A percentile compares a stretch with the other conserved stretches of the same genome.
Evolutionary conservation across 1,139 yeast species (phyloP).

Genomic region (Sugiyamaella japonica): DNA sequence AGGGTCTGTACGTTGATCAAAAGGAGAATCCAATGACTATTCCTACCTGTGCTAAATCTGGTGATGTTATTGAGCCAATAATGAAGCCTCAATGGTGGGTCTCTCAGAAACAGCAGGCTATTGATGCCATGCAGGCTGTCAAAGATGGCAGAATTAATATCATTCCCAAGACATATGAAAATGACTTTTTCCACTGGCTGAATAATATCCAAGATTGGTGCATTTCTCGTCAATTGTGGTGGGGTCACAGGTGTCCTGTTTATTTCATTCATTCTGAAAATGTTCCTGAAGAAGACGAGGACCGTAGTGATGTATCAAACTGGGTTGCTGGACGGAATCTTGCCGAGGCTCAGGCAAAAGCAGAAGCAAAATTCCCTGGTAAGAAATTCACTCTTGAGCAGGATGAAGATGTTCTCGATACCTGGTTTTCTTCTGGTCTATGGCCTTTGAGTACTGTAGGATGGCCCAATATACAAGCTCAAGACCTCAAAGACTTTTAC

Average conservation of each 20-base stretch:
- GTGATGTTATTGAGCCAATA: slow-evolving; percentile 93
- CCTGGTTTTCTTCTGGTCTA: slow-evolving; percentile 97
- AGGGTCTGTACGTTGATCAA: slow-evolving; percentile 77
- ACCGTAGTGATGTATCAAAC: slow-evolving; percentile 68
- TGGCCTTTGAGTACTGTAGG: slow-evolving; percentile 98
- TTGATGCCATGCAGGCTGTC: slow-evolving; percentile 83
- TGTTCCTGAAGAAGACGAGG: slow-evolving; percentile 45
- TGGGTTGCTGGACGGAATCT: slow-evolving; percentile 90
- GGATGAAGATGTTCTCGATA: slow-evolving; percentile 97
- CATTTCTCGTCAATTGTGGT: slow-evolving; percentile 98
- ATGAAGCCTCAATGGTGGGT: slow-evolving; percentile 99
- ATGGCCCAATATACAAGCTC: slow-evolving; percentile 74
- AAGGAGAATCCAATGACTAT: slow-evolving; percentile 94
- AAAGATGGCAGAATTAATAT: slow-evolving; percentile 77
- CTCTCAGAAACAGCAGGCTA: slow-evolving; percentile 84
- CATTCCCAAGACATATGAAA: slow-evolving; percentile 84
- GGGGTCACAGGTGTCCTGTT: slow-evolving; percentile 99
- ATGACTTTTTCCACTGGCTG: slow-evolving; percentile 94
- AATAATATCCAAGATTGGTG: slow-evolving; percentile 99
- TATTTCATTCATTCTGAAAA: slow-evolving; percentile 85
- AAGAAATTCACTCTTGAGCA: slow-evolving; percentile 76
- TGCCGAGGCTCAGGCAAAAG: slow-evolving; percentile 85
- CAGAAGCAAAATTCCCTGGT: slow-evolving; percentile 68
- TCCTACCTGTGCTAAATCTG: slow-evolving; percentile 93
- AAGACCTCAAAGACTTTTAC: slow-evolving; percentile 73